Percentiles rank a stretch among this genome's conserved stretches.
These are phyloP conservation scores for Allium sativum DNA, from an alignment of 106 monocot species.

Conservation along the genomic window DNA sequence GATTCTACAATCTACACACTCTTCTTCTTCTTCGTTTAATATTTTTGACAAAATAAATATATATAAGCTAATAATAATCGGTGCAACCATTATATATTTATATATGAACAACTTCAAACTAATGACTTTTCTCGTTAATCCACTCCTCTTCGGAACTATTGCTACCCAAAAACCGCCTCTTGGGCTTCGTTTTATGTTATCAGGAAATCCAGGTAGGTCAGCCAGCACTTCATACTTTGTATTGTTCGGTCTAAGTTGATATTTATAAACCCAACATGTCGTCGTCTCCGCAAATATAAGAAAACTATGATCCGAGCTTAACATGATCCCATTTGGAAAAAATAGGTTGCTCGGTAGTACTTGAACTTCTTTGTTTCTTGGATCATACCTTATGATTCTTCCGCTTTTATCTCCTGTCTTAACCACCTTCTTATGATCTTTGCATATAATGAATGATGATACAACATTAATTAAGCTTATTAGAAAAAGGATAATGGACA, in stretches of 20 bases:
- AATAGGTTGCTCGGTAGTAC: conserved; percentile 30
- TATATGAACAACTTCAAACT: too few species aligned
- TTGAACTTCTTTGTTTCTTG: conserved; percentile 16
- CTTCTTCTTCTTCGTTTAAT: too few species aligned
- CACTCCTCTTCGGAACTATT: conserved; percentile 22
- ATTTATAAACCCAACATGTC: conserved; percentile 32
- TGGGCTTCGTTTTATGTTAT: conserved; percentile 54
- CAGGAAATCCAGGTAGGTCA: conserved; percentile 48
- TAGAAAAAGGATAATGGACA: neutral
- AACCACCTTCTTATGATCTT: conserved; percentile 14
- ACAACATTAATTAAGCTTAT: neutral
- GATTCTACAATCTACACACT: too few species aligned
- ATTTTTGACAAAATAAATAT: too few species aligned
- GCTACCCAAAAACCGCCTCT: conserved; percentile 68
- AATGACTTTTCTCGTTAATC: conserved; percentile 10
- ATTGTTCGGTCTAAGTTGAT: conserved; percentile 22
- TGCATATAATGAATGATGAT: neutral
- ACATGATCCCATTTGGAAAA: conserved; percentile 56
- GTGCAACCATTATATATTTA: too few species aligned
- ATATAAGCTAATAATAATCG: too few species aligned
- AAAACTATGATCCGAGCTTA: conserved; percentile 37
- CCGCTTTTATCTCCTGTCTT: conserved; percentile 51
- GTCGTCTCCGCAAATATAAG: conserved; percentile 51
- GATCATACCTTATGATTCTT: conserved; percentile 55
- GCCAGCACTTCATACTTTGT: conserved; percentile 23